These are phyloP conservation scores for Talaromyces thailandensis DNA, from an alignment of 495 filamentous ascomycete species.

Conservation along the genomic window DNA sequence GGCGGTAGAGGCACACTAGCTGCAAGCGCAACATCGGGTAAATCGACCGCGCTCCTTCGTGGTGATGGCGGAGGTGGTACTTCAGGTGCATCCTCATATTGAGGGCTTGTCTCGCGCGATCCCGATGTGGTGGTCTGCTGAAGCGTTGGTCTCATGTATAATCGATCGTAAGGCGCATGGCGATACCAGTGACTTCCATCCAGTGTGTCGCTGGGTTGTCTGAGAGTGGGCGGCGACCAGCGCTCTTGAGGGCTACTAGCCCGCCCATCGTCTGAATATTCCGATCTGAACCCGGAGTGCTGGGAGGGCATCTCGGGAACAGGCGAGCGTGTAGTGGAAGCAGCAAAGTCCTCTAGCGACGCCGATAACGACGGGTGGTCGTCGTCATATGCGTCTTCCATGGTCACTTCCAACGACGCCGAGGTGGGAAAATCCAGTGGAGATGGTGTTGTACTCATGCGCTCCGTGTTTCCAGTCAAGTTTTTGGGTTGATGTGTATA, in stretches of 20 bases:
- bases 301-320: slow-evolving; percentile 57
- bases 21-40: slow-evolving; percentile 45
- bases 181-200: slow-evolving; percentile 53
- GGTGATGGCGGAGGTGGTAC: slow-evolving; percentile 9
- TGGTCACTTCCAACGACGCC: slow-evolving; percentile 39
- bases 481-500: neutral
- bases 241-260: slow-evolving; percentile 20
- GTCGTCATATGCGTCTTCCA: slow-evolving; percentile 51
- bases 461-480: neutral
- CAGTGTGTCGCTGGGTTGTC: slow-evolving; percentile 35
- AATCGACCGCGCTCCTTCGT: slow-evolving; percentile 11
- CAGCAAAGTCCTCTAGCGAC: slow-evolving; percentile 66
- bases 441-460: neutral
- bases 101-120: slow-evolving; percentile 45
- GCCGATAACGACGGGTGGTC: slow-evolving; percentile 62
- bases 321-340: slow-evolving; percentile 41
- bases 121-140: slow-evolving; percentile 33
- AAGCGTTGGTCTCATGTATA: slow-evolving; percentile 32
- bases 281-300: slow-evolving; percentile 69
- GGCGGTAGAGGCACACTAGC: slow-evolving; percentile 48
- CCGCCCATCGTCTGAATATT: slow-evolving; percentile 43
- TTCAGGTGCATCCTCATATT: slow-evolving; percentile 47
- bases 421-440: slow-evolving; percentile 15
- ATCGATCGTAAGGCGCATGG: slow-evolving; percentile 39
- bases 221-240: slow-evolving; percentile 53